Evolutionary conservation across 2,329 filamentous ascomycete species (phyloP).

Genomic region (Trichoderma sp.): DNA sequence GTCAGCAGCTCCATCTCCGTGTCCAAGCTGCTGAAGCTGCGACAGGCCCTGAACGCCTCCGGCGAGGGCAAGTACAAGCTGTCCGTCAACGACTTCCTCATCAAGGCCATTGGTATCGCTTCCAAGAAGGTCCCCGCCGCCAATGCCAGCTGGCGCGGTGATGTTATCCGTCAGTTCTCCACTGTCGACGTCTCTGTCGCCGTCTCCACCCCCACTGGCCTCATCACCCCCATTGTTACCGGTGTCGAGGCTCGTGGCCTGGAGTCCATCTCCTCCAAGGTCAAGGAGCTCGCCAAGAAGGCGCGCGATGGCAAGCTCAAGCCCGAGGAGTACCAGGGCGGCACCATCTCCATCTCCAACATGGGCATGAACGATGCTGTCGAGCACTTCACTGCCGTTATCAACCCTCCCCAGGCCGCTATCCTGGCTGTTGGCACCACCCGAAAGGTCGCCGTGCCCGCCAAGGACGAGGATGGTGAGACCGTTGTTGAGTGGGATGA

Average conservation of each 20-base stretch:
- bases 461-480: slow-evolving; percentile 79
- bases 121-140: slow-evolving; percentile 91
- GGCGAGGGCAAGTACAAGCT: slow-evolving; percentile 96
- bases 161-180: slow-evolving; percentile 89
- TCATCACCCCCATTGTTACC: slow-evolving; percentile 97
- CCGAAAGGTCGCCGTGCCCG: slow-evolving; percentile 89
- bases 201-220: slow-evolving; percentile 85
- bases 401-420: slow-evolving; percentile 96
- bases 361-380: slow-evolving; percentile 99
- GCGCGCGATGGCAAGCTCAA: slow-evolving; percentile 97
- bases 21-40: slow-evolving; percentile 92
- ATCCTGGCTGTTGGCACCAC: slow-evolving; percentile 94
- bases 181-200: slow-evolving; percentile 93
- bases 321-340: slow-evolving; percentile 98
- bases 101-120: slow-evolving; percentile 90
- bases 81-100: slow-evolving; percentile 98
- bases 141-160: slow-evolving; percentile 93
- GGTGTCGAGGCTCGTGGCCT: slow-evolving; percentile 84
- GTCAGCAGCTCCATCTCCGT: slow-evolving; percentile 90
- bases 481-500: slow-evolving; percentile 84
- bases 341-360: slow-evolving; percentile 99
- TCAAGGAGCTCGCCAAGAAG: slow-evolving; percentile 97
- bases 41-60: slow-evolving; percentile 84
- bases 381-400: slow-evolving; percentile 95
- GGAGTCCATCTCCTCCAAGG: slow-evolving; percentile 77